Evolutionary conservation across 768 basidiomycete species (phyloP).

Genomic region (Calocybe gangraenosa): DNA sequence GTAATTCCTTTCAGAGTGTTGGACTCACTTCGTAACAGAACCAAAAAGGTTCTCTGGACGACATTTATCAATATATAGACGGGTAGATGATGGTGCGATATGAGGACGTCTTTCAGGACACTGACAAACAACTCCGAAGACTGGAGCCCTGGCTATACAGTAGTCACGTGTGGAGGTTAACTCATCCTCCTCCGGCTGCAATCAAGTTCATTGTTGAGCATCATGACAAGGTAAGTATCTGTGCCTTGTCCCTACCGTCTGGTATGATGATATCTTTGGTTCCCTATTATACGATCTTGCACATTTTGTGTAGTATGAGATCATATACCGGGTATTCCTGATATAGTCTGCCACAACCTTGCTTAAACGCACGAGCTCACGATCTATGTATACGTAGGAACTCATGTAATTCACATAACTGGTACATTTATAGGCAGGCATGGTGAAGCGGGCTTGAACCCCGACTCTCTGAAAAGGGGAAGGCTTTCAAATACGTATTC

Average conservation of each 20-base stretch:
- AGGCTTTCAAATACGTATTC: too few relatives aligned
- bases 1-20: not conserved
- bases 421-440: too few relatives aligned
- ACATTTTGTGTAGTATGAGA: slow-evolving; percentile 30
- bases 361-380: too few relatives aligned
- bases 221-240: slow-evolving; percentile 18
- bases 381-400: not conserved
- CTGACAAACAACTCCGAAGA: slow-evolving; percentile 9
- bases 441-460: too few relatives aligned
- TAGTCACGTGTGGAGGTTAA: not conserved
- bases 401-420: not conserved
- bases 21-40: slow-evolving; percentile 65
- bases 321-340: slow-evolving; percentile 42
- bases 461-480: too few relatives aligned
- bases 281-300: slow-evolving; percentile 59
- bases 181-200: not conserved
- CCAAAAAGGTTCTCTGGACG: slow-evolving; percentile 72
- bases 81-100: not conserved
- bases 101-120: slow-evolving; percentile 2
- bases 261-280: slow-evolving; percentile 46
- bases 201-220: not conserved
- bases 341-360: too few relatives aligned
- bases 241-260: slow-evolving; percentile 2
- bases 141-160: not conserved
- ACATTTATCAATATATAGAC: slow-evolving; percentile 40